These are phyloP conservation scores for Fusarium subtropicale DNA, from an alignment of 2,329 filamentous ascomycete genomes.

Conservation along the genomic window DNA sequence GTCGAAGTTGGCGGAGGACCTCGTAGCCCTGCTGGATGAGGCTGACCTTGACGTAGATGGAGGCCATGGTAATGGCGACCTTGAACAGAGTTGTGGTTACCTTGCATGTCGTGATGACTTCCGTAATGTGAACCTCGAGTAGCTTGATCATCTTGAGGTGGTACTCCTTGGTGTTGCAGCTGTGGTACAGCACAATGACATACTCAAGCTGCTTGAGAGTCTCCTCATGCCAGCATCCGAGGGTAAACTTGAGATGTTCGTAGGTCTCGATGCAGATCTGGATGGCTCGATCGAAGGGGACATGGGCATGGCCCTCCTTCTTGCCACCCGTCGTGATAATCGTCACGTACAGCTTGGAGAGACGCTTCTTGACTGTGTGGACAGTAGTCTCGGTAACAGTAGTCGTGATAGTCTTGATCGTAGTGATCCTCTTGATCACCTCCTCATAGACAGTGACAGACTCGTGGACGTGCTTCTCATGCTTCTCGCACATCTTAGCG, in stretches of 20 bases:
- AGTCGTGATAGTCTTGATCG: conserved; percentile 51
- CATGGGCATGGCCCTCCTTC: conserved; percentile 50
- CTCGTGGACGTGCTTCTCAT: conserved; percentile 57
- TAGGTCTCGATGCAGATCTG: conserved; percentile 55
- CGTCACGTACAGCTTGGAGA: conserved; percentile 59
- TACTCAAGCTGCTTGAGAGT: conserved; percentile 59
- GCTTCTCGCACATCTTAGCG: conserved; percentile 60
- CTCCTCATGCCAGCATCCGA: conserved; percentile 59
- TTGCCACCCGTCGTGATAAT: conserved; percentile 53
- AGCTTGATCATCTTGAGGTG: conserved; percentile 53
- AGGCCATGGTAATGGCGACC: conserved; percentile 59
- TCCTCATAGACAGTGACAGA: conserved; percentile 60
- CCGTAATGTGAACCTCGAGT: conserved; percentile 55
- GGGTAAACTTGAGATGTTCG: conserved; percentile 55
- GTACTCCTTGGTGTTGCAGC: conserved; percentile 53
- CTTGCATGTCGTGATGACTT: conserved; percentile 53
- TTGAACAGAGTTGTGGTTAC: conserved; percentile 61
- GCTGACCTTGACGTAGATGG: conserved; percentile 58
- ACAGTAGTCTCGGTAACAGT: conserved; percentile 42
- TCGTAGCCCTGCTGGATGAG: conserved; percentile 55
- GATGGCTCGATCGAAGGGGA: conserved; percentile 53
- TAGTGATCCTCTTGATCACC: conserved; percentile 54
- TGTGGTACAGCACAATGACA: conserved; percentile 56
- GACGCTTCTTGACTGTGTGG: conserved; percentile 59
- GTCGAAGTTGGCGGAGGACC: conserved; percentile 61